Base-by-base conservation (phyloP, 163 green algal species). In the Volvox carteri region DNA sequence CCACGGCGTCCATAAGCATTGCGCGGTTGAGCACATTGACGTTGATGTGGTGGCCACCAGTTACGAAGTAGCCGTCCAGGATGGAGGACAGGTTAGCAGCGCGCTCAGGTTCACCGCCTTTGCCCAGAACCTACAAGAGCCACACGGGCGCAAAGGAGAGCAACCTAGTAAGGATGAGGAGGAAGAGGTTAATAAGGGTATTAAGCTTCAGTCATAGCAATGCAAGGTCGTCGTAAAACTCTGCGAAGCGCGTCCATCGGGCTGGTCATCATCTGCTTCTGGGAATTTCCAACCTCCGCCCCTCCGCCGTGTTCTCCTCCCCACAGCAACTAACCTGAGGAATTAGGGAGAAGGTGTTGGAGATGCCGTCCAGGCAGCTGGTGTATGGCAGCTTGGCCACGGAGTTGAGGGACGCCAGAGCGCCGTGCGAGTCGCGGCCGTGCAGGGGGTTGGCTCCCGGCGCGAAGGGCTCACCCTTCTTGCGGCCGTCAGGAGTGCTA, bases 401-500 rank as follows among this genome's bases (percentile, higher is more conserved):
- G 0, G 65, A 95, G 92, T 96, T 96, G 33, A 97, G 92, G 46
- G 94, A 96, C 68, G 94, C 93, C 78, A 97, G 88, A 3, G 95
- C 95, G 67, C 95, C 95, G 33, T 85, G 89, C 18, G 56, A 84
- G 89, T 97, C 95, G 68, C 95, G 92, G 80, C 94, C 95, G 90
- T 97, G 95, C 88, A 96, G 92, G 3, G 95, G 95, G 91, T 97
- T 97, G 75, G 95, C 95, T 50, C 95, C 94, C 0, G 95, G 94
- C 23, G 95, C 94, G 46, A 97, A 96, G 35, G 95, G 93, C 88
- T 94, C 90, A 58, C 95, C 95, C 76, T 90, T 90, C 89, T 95
- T 94, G 90, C 95, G 92, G 44, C 95, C 95, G 77, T 97, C 95
- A 48, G 95, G 95, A 0, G 95, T 97, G 79, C 87, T 93, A 67